Evolutionary conservation across 164 flowering plant species (phyloP).

Genomic region (Piper longum): DNA sequence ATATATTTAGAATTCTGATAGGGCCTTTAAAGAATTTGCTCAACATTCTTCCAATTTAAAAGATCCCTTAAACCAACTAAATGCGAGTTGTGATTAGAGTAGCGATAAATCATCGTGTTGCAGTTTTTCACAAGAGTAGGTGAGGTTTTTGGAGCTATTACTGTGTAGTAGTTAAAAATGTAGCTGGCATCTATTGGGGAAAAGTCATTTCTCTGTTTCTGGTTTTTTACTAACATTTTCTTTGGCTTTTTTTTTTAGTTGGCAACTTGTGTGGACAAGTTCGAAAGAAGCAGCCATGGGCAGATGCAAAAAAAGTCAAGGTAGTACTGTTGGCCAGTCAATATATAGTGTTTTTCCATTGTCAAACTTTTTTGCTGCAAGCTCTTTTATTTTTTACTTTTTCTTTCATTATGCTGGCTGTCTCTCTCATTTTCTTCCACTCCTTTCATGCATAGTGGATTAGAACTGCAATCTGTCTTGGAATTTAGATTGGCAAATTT

Average conservation of each 20-base stretch:
- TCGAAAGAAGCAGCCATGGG: conserved; percentile 81
- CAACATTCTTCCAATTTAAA: not conserved
- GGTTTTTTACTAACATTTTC: not conserved
- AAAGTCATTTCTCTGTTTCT: conserved; percentile 3
- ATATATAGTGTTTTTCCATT: not conserved
- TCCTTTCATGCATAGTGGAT: too few species aligned
- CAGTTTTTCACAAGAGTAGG: too few species aligned
- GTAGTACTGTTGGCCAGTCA: conserved; percentile 17
- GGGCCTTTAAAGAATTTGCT: too few species aligned
- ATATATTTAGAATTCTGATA: too few species aligned
- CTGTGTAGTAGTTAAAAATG: too few species aligned
- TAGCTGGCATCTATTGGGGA: not conserved
- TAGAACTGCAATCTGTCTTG: too few species aligned
- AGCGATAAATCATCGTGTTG: too few species aligned
- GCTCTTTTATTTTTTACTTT: not conserved
- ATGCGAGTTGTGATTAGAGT: too few species aligned
- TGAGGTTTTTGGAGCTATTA: too few species aligned
- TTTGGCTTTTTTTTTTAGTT: conserved; percentile 26
- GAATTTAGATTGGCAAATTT: too few species aligned
- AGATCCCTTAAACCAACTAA: not conserved
- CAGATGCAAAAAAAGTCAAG: conserved; percentile 84
- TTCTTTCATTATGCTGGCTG: too few species aligned
- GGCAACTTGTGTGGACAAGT: conserved; percentile 69
- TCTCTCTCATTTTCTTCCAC: too few species aligned
- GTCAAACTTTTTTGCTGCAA: not conserved